Conservation (phyloP, 352 stramenopile genomes). For the Phytopythium boreale region DNA sequence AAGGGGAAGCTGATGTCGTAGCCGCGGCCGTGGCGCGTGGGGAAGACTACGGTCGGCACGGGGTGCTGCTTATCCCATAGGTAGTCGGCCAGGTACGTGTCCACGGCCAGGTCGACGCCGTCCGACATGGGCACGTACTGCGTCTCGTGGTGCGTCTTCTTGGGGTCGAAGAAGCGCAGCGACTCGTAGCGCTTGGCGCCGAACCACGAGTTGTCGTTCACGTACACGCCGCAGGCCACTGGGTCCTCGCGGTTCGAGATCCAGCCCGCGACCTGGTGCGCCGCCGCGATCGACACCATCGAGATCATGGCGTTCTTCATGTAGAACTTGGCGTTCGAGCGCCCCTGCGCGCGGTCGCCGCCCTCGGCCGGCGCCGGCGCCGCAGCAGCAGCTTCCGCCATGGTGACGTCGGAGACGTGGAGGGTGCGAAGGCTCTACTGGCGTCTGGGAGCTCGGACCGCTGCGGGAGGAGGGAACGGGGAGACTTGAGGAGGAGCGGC, state of each 20-base stretch:
- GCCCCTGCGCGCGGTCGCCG: slow-evolving; percentile 16
- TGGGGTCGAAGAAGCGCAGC: slow-evolving; percentile 72
- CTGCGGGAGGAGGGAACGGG: not conserved
- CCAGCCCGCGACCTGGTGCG: slow-evolving; percentile 52
- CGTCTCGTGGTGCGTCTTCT: slow-evolving; percentile 60
- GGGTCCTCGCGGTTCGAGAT: slow-evolving; percentile 58
- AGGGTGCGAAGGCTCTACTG: not conserved
- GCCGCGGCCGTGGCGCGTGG: slow-evolving; percentile 73
- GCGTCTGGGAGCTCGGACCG: not conserved
- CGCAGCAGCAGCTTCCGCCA: slow-evolving; percentile 27
- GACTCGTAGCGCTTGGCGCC: slow-evolving; percentile 60
- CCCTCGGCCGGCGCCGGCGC: slow-evolving; percentile 18
- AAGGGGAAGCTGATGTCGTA: slow-evolving; percentile 83
- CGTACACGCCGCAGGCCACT: slow-evolving; percentile 46
- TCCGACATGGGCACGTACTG: slow-evolving; percentile 76
- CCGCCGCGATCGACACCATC: slow-evolving; percentile 66
- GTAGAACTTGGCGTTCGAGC: slow-evolving; percentile 55
- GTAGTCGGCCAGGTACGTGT: slow-evolving; percentile 71
- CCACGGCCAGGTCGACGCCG: slow-evolving; percentile 66
- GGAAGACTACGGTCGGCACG: slow-evolving; percentile 66
- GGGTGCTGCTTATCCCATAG: slow-evolving; percentile 53
- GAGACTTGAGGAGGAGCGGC: slow-evolving; percentile 8
- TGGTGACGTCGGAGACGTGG: not conserved
- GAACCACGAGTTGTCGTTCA: slow-evolving; percentile 82
- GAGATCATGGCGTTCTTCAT: slow-evolving; percentile 77